phyloP scores from a whole-genome alignment of 352 stramenopile genomes.

The Phytophthora ohioensis region DNA sequence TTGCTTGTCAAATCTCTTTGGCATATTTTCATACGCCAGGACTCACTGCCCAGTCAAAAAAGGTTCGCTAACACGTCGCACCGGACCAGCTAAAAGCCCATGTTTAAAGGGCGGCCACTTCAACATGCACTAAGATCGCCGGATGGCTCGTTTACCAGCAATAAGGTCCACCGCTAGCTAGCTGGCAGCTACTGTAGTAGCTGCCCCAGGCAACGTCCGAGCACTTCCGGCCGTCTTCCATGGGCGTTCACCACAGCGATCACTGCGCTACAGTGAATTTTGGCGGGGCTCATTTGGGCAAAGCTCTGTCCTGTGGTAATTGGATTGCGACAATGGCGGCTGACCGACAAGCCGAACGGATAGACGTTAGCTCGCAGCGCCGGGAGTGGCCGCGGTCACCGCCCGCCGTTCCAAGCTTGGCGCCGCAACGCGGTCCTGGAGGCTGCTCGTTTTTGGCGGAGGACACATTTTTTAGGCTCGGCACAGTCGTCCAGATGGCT shows the following conservation, averaged over 20 bases:
- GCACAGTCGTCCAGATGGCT: background rate
- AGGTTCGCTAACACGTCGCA: slow-evolving; percentile 1
- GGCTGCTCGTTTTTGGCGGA: slow-evolving; percentile 13
- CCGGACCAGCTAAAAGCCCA: background rate
- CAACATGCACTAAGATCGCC: slow-evolving; percentile 23
- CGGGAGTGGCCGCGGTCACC: too few relatives aligned
- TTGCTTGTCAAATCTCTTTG: slow-evolving; percentile 19
- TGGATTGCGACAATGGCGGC: slow-evolving; percentile 18
- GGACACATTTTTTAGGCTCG: slow-evolving; percentile 7
- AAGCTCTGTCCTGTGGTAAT: slow-evolving; percentile 12
- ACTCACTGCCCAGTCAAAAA: background rate
- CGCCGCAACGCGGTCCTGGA: slow-evolving; percentile 3
- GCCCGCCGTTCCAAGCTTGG: slow-evolving; percentile 15
- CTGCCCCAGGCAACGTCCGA: background rate
- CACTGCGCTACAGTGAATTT: slow-evolving; percentile 9
- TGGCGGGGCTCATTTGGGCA: slow-evolving; percentile 17
- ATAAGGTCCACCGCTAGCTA: background rate
- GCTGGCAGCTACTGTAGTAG: too few relatives aligned
- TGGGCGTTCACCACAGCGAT: slow-evolving; percentile 1
- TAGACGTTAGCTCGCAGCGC: slow-evolving; percentile 4
- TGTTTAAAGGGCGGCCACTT: background rate
- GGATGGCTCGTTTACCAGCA: slow-evolving; percentile 1
- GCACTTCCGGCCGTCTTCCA: slow-evolving; percentile 15
- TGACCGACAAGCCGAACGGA: slow-evolving; percentile 5
- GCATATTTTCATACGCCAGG: slow-evolving; percentile 23